Evolutionary conservation across 202 grass and related monocot species (phyloP).

Genomic region (Thinopyrum obtusiflorum): DNA sequence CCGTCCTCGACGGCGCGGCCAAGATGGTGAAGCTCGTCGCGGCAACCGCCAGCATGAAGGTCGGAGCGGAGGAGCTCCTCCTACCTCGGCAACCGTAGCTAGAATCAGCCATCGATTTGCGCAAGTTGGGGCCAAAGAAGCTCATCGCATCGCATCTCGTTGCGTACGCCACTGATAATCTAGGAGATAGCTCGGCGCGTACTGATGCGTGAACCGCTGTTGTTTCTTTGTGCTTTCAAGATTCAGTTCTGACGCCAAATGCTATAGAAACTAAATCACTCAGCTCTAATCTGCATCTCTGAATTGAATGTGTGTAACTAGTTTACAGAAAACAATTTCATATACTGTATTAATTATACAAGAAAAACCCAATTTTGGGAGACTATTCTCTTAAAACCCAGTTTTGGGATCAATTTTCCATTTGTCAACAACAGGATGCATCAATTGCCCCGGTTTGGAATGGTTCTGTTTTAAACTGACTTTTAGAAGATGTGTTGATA

Average conservation of each 20-base stretch:
- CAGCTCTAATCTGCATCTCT: neutral
- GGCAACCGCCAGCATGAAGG: conserved; percentile 58
- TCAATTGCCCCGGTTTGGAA: too few relatives aligned
- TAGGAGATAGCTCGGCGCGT: neutral
- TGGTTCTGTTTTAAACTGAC: too few relatives aligned
- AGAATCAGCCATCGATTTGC: neutral
- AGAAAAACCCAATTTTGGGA: too few relatives aligned
- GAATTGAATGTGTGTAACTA: neutral
- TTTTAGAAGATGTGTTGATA: too few relatives aligned
- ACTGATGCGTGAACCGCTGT: neutral
- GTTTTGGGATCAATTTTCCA: too few relatives aligned
- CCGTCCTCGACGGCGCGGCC: conserved; percentile 29
- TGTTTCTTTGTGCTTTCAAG: neutral
- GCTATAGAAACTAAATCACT: neutral
- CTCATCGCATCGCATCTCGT: neutral
- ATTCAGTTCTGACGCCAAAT: neutral
- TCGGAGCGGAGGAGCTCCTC: conserved; percentile 63
- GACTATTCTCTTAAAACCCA: too few relatives aligned
- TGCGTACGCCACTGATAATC: neutral
- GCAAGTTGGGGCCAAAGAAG: neutral
- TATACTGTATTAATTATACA: too few relatives aligned
- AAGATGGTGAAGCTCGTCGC: conserved; percentile 32
- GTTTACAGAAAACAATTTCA: neutral
- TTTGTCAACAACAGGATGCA: too few relatives aligned
- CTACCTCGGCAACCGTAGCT: neutral